Evolutionary conservation across 2,329 filamentous ascomycete genomes (phyloP).

Genomic region (Sporothrix globosa): DNA sequence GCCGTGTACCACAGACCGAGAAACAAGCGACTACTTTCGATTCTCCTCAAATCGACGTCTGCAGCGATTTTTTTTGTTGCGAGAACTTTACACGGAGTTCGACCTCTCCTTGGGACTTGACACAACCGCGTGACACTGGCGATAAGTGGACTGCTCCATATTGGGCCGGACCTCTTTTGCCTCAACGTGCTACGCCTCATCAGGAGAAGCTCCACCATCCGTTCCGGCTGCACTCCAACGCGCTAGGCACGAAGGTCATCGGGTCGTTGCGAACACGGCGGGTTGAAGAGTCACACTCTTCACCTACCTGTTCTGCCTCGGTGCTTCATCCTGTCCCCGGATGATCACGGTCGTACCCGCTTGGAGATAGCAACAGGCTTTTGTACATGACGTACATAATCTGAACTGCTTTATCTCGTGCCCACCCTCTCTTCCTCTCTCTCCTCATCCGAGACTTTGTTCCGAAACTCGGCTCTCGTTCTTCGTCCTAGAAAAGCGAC

Average conservation of each 20-base stretch:
- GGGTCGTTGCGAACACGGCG: constrained; percentile 42
- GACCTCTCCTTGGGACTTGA: constrained; percentile 23
- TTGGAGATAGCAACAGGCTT: constrained; percentile 33
- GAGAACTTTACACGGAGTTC: background rate
- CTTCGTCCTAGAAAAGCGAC: background rate
- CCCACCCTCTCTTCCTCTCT: constrained; percentile 7
- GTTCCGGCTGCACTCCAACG: constrained; percentile 24
- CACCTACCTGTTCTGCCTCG: constrained; percentile 47
- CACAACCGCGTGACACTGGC: constrained; percentile 26
- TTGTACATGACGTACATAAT: constrained; percentile 42
- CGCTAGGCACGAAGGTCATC: constrained; percentile 30
- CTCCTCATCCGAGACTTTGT: background rate
- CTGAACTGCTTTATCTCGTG: constrained; percentile 25
- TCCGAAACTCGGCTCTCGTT: background rate
- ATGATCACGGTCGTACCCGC: constrained; percentile 46
- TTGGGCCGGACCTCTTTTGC: constrained; percentile 26
- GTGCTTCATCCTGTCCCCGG: constrained; percentile 44
- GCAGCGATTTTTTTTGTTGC: background rate
- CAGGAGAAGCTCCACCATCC: constrained; percentile 26
- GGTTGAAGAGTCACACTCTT: constrained; percentile 55
- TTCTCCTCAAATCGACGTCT: background rate
- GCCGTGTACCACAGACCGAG: background rate
- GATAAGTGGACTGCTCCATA: constrained; percentile 29
- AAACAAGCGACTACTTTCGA: background rate
- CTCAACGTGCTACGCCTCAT: constrained; percentile 25